A percentile compares a stretch with the other conserved stretches of the same genome.
Evolutionary conservation across 2,329 filamentous ascomycete genomes (phyloP).

Genomic region (Aspergillus uvarum): DNA sequence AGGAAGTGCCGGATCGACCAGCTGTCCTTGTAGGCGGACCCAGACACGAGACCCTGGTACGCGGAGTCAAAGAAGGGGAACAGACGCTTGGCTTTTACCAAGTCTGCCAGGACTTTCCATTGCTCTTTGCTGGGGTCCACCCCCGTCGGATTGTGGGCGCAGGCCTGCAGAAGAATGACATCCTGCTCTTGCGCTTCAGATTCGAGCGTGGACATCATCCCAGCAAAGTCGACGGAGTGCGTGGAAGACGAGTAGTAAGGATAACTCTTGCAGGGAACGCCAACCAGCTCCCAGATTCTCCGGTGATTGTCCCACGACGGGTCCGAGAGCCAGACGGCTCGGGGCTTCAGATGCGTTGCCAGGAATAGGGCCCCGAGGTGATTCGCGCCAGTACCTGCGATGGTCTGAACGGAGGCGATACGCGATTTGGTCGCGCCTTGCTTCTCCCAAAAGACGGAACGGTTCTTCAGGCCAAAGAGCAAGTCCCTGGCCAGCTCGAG

Average conservation of each 20-base stretch:
- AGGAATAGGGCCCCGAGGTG: conserved; percentile 86
- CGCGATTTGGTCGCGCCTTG: neutral
- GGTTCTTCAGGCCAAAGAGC: neutral
- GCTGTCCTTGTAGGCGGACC: conserved; percentile 78
- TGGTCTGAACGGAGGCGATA: conserved; percentile 74
- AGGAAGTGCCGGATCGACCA: conserved; percentile 90
- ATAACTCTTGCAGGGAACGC: neutral
- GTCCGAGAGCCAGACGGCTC: conserved; percentile 78
- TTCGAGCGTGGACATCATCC: conserved; percentile 78
- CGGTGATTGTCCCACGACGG: conserved; percentile 95
- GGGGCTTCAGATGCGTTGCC: conserved; percentile 68
- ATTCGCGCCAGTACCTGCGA: conserved; percentile 89
- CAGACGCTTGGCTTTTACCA: conserved; percentile 77
- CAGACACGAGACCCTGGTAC: conserved; percentile 96
- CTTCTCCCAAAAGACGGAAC: neutral
- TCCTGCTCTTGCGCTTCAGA: conserved; percentile 77
- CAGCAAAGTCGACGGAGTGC: conserved; percentile 43
- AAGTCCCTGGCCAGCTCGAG: neutral
- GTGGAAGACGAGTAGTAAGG: conserved; percentile 53
- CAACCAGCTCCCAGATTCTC: conserved; percentile 67
- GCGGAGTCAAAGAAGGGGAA: conserved; percentile 98
- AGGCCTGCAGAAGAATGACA: conserved; percentile 87
- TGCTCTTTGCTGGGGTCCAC: conserved; percentile 90
- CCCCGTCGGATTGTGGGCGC: conserved; percentile 96
- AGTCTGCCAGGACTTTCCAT: conserved; percentile 80